Conservation (phyloP, 371 early-diverging fungal species). For the Umbelopsis sp. region DNA sequence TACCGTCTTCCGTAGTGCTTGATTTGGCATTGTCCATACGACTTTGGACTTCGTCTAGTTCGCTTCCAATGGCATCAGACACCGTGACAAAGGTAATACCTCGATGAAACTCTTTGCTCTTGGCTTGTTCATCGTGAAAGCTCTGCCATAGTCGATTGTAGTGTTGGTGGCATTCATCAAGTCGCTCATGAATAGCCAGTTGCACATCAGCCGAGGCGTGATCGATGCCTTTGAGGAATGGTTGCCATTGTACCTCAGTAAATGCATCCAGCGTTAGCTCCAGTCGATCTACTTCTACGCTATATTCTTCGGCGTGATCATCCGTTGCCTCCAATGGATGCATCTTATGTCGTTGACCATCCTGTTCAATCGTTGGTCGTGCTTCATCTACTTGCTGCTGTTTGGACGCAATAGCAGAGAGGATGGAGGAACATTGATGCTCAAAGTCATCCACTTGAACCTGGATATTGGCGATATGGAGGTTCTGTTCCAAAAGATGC, state of each 20-base stretch:
- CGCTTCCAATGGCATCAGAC: conserved; percentile 37
- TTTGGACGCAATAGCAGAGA: background rate
- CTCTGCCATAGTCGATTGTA: conserved; percentile 4
- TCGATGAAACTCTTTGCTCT: conserved; percentile 33
- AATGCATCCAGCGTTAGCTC: conserved; percentile 14
- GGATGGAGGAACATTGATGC: conserved; percentile 1
- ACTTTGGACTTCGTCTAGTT: conserved; percentile 43
- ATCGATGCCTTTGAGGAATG: background rate
- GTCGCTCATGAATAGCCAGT: background rate
- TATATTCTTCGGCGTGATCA: conserved; percentile 24
- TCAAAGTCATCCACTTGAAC: conserved; percentile 17
- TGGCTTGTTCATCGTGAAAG: conserved; percentile 25
- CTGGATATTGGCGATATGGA: background rate
- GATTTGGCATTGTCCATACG: conserved; percentile 36
- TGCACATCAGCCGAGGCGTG: conserved; percentile 1
- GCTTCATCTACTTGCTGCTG: conserved; percentile 16
- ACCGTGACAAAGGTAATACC: conserved; percentile 38
- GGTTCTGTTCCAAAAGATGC: conserved; percentile 29
- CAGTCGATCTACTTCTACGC: conserved; percentile 6
- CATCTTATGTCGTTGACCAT: background rate
- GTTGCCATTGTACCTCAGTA: conserved; percentile 16
- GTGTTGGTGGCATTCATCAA: background rate
- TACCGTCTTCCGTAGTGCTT: conserved; percentile 36
- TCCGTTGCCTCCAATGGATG: conserved; percentile 37
- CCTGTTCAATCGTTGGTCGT: background rate